Evolutionary conservation across 1,284 basidiomycete species (phyloP).

Genomic region (Apiotrichum gracile): DNA sequence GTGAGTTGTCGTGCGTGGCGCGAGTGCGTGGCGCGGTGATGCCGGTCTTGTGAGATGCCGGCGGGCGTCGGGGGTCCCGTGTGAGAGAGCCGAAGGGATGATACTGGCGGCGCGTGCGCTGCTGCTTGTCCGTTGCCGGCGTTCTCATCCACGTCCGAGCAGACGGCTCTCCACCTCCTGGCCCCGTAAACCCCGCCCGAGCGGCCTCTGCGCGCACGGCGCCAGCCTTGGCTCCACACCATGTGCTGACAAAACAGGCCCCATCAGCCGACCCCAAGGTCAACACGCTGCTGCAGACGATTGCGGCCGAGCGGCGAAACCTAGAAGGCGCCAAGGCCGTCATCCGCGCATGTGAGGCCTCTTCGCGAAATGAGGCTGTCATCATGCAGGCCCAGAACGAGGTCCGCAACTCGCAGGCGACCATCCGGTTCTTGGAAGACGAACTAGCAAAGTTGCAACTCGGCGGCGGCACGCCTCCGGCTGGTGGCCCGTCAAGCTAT

Average conservation of each 20-base stretch:
- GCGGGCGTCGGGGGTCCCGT: too few relatives aligned
- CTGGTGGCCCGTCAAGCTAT: neutral
- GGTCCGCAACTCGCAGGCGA: slow-evolving; percentile 42
- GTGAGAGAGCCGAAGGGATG: too few relatives aligned
- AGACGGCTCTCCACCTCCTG: too few relatives aligned
- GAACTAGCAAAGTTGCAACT: slow-evolving; percentile 44
- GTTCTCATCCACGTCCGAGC: too few relatives aligned
- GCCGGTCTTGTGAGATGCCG: too few relatives aligned
- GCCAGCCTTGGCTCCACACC: neutral
- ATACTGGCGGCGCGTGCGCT: too few relatives aligned
- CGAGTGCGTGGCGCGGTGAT: too few relatives aligned
- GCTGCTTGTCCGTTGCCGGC: too few relatives aligned
- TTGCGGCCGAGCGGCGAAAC: slow-evolving; percentile 44
- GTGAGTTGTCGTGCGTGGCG: too few relatives aligned
- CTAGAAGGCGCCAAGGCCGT: slow-evolving; percentile 47
- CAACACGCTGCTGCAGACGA: slow-evolving; percentile 39
- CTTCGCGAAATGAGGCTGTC: slow-evolving; percentile 45
- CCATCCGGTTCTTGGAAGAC: slow-evolving; percentile 45
- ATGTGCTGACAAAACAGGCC: slow-evolving; percentile 7
- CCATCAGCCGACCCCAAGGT: slow-evolving; percentile 26
- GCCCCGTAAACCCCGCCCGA: too few relatives aligned
- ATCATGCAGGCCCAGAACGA: slow-evolving; percentile 48
- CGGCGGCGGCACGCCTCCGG: neutral
- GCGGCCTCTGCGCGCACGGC: slow-evolving; percentile 16
- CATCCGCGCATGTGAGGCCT: slow-evolving; percentile 45